Evolutionary conservation across 2,329 filamentous ascomycete species (phyloP).

Genomic region (Apiospora malaysiana): DNA sequence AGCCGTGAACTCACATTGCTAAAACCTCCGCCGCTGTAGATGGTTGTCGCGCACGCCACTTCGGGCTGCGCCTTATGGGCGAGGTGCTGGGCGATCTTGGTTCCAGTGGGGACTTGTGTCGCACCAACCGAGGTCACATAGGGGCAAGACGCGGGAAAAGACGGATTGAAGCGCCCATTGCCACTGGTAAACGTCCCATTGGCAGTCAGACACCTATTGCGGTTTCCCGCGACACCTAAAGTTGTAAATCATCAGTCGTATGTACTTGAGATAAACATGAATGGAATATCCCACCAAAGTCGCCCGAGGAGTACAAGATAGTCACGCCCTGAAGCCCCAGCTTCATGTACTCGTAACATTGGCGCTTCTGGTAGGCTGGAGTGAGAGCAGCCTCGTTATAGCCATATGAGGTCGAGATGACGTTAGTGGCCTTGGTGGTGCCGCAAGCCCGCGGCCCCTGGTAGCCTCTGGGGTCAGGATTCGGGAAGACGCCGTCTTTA

Average conservation of each 20-base stretch:
- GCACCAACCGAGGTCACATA: conserved; percentile 4
- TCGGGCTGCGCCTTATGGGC: conserved; percentile 8
- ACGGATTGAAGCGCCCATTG: conserved; percentile 38
- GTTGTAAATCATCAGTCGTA: background rate
- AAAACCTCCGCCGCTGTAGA: conserved; percentile 41
- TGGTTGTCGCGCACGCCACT: conserved; percentile 4
- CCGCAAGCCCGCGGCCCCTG: conserved; percentile 36
- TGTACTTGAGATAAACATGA: conserved; percentile 20
- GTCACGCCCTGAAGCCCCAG: conserved; percentile 47
- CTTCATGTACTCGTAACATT: conserved; percentile 49
- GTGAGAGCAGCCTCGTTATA: conserved; percentile 52
- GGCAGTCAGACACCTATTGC: conserved; percentile 44
- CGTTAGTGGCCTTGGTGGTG: conserved; percentile 51
- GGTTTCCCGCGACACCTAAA: conserved; percentile 37
- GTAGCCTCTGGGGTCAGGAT: conserved; percentile 47
- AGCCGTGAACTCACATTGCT: background rate
- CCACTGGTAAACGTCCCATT: conserved; percentile 51
- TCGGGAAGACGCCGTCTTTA: conserved; percentile 53
- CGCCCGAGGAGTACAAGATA: conserved; percentile 45
- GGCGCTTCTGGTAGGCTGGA: conserved; percentile 49
- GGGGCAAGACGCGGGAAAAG: conserved; percentile 31
- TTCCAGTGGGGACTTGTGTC: conserved; percentile 27
- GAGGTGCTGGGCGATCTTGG: conserved; percentile 12
- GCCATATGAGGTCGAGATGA: conserved; percentile 55
- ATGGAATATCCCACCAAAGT: conserved; percentile 41